Conservation (phyloP, 176 grass and related monocot genomes). For the Saccharum officinarum region DNA sequence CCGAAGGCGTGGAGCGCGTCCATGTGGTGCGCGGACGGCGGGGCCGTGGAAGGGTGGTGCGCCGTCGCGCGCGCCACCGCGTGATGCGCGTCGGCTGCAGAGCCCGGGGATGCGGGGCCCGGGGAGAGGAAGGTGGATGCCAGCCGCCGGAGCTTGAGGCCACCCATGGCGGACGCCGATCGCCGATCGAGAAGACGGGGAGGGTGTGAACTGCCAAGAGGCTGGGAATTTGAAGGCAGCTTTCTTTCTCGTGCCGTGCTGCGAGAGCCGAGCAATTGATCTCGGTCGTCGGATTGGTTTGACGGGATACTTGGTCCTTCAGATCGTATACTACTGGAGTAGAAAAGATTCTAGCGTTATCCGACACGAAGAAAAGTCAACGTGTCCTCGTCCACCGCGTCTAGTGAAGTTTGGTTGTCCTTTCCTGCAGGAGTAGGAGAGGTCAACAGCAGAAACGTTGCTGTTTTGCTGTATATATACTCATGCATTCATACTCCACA, state of each 20-base stretch:
- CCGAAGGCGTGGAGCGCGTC: constrained; percentile 84
- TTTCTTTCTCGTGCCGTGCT: background rate
- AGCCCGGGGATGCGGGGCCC: background rate
- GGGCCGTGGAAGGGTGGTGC: constrained; percentile 60
- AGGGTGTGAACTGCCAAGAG: background rate
- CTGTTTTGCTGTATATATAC: background rate
- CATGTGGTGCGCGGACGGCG: constrained; percentile 52
- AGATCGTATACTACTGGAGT: background rate
- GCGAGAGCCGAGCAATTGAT: background rate
- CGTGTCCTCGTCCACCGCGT: background rate
- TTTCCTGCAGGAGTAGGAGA: background rate
- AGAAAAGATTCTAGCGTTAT: background rate
- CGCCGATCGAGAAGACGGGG: background rate
- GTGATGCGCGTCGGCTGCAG: constrained; percentile 42
- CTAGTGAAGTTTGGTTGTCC: too few relatives aligned
- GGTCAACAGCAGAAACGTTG: background rate
- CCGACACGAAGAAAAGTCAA: constrained; percentile 10
- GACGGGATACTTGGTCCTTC: background rate
- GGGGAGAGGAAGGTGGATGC: constrained; percentile 53
- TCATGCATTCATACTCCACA: background rate
- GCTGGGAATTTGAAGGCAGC: background rate
- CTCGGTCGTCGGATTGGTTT: constrained; percentile 13
- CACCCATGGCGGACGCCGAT: constrained; percentile 48
- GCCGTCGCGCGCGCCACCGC: constrained; percentile 70
- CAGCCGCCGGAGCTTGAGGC: constrained; percentile 58